Evolutionary conservation across 2,329 filamentous ascomycete genomes (phyloP), one percentile per base, ranked within the genome.

Genomic region (Fusarium lateritium): DNA sequence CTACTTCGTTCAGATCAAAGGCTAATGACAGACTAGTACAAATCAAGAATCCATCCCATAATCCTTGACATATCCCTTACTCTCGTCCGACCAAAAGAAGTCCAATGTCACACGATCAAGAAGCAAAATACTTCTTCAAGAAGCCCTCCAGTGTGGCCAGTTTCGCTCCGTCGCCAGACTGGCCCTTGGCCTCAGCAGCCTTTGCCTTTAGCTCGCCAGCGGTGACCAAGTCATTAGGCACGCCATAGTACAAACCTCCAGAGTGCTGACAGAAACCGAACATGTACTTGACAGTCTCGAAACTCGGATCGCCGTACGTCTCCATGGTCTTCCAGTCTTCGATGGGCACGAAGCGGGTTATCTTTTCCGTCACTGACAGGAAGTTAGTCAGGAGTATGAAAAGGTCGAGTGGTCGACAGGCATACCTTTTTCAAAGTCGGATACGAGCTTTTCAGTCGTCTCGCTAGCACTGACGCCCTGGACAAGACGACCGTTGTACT

Each of bases 391-490:
- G n/a, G 19, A 9, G 43, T 46, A 33, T 38, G 14, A 17, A 13
- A 4, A 4, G 24, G 21, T 13, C 10, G 8, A 14, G 6, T 17
- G 5, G n/a, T 9, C 3, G 39, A 11, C 13, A 9, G 10, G 9
- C 53, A 24, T 54, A 77, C 76, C 69, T 46, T 76, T 76, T 50
- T 79, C 70, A 64, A 82, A 83, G 1, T 62, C 72, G 4, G 69
- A 62, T 0, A 77, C 70, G 6, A 79, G 55, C 17, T 77, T 60
- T 3, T 76, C 75, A 7, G 78, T 73, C 1, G 75, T 76, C 9
- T 64, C 62, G 10, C 78, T 75, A 22, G 77, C 69, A 62, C 82
- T 83, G 42, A 80, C 72, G 2, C 75, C 80, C 15, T 83, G 81
- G 0, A 83, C 65, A 1, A 81, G 67, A 6, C 65, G 69, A 2